These are phyloP conservation scores for Talaromyces pinophilus DNA, from an alignment of 2,329 filamentous ascomycete genomes.

Conservation along the genomic window DNA sequence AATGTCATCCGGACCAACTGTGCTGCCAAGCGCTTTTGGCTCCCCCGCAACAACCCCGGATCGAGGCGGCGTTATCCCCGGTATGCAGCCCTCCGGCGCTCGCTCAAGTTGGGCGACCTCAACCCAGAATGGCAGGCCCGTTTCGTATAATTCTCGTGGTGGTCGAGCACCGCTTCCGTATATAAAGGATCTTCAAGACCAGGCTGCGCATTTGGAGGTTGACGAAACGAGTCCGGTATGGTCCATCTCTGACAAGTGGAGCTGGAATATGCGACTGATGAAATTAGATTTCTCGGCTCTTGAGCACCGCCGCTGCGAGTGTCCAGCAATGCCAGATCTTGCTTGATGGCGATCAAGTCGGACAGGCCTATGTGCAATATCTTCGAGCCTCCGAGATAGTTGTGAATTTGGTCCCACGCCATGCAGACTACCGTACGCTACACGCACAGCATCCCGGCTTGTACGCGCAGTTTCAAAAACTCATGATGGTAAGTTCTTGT, in stretches of 20 bases:
- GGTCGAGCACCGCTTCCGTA: conserved; percentile 38
- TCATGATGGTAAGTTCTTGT: conserved; percentile 47
- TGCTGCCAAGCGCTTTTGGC: conserved; percentile 39
- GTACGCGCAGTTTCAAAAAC: conserved; percentile 52
- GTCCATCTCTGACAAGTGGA: conserved; percentile 13
- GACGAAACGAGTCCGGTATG: conserved; percentile 37
- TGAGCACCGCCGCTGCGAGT: conserved; percentile 40
- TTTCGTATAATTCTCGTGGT: conserved; percentile 23
- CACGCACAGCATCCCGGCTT: conserved; percentile 55
- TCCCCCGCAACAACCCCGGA: conserved; percentile 35
- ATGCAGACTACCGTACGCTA: conserved; percentile 71
- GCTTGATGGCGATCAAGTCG: conserved; percentile 51
- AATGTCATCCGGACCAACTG: conserved; percentile 43
- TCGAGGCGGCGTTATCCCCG: conserved; percentile 32
- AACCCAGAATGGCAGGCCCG: conserved; percentile 14
- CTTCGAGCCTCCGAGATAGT: conserved; percentile 78
- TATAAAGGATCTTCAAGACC: conserved; percentile 45
- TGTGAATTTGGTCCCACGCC: conserved; percentile 71
- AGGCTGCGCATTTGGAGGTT: conserved; percentile 38
- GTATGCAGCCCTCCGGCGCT: conserved; percentile 33
- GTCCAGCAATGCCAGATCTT: conserved; percentile 37
- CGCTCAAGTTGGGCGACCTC: conserved; percentile 29
- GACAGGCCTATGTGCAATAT: conserved; percentile 80
- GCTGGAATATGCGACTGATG: conserved; percentile 26
- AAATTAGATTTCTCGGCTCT: conserved; percentile 37